Percentiles rank a stretch among this genome's conserved stretches.
Evolutionary conservation across 257 asterid species (phyloP).

Genomic region (Nicotiana attenuata): DNA sequence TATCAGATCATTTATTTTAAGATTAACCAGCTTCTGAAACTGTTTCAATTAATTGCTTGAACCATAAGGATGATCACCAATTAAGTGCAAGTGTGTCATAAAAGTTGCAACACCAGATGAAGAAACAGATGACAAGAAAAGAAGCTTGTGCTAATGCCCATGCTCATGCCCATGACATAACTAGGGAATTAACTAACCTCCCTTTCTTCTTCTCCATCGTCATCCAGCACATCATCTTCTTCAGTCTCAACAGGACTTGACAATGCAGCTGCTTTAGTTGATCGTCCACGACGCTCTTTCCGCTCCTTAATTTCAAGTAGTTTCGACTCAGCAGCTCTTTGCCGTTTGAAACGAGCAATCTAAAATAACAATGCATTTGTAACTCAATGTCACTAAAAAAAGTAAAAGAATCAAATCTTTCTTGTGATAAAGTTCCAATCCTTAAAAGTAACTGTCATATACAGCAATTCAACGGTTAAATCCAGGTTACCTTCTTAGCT

Average conservation of each 20-base stretch:
- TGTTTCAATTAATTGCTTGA: neutral
- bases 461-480: neutral
- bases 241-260: constrained; percentile 70
- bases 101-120: neutral
- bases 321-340: constrained; percentile 81
- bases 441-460: neutral
- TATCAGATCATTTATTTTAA: neutral
- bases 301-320: constrained; percentile 81
- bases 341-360: constrained; percentile 85
- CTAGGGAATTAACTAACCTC: constrained; percentile 51
- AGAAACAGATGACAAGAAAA: neutral
- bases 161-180: neutral
- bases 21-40: neutral
- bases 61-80: neutral
- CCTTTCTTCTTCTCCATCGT: constrained; percentile 96
- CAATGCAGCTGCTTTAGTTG: constrained; percentile 88
- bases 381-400: neutral
- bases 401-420: neutral
- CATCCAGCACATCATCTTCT: constrained; percentile 78
- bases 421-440: neutral
- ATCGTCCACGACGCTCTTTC: constrained; percentile 91
- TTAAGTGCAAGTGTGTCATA: neutral
- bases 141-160: neutral
- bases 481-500: constrained; percentile 65
- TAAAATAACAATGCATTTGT: constrained; percentile 21